Evolutionary conservation across 2,329 filamentous ascomycete species (phyloP), one percentile per base, ranked within the genome.

Genomic region (Pseudogymnoascus sp.): DNA sequence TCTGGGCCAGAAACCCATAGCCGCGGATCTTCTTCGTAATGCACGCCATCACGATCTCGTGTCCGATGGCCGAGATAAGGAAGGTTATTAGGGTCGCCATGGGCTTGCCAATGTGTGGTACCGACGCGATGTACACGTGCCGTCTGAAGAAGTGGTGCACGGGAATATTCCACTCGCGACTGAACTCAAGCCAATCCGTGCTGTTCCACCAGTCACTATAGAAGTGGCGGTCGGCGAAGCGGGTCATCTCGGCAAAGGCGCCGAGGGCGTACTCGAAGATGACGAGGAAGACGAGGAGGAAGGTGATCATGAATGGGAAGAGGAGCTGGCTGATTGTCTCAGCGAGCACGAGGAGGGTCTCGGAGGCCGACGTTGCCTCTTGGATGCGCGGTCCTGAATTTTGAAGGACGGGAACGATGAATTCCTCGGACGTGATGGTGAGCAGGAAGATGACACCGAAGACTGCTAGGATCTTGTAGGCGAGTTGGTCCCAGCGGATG

Each of bases 221-320:
- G 78, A 97, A 97, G 75, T 95, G 91, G 42, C 93, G 87, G 75
- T 97, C 95, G 61, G 89, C 93, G 75, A 97, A 97, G 70, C 88
- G 84, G 16, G 93, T 96, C 69, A 97, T 90, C 75, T 99, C 95
- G 12, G 93, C 95, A 71, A 96, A 96, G 59, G 93, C 93, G 64
- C 93, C 95, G 36, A 97, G 85, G 10, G 96, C 84, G 75, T 97
- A 99, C 75, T 99, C 95, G 75, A 97, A 99, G 71, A 97, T 97
- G 75, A 97, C 92, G 64, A 99, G 86, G 79, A 99, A 99, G 63
- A 97, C 93, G 59, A 97, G 86, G 4, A 97, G 80, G 74, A 97
- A 96, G 3, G 89, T 96, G 66, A 97, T 83, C 91, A 97, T 97
- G 76, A 97, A 99, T 2, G 95, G 95, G 76, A 97, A 97, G 21